These are phyloP conservation scores for Gracilaria caudata DNA, from an alignment of 23 red algal species.

Conservation along the genomic window DNA sequence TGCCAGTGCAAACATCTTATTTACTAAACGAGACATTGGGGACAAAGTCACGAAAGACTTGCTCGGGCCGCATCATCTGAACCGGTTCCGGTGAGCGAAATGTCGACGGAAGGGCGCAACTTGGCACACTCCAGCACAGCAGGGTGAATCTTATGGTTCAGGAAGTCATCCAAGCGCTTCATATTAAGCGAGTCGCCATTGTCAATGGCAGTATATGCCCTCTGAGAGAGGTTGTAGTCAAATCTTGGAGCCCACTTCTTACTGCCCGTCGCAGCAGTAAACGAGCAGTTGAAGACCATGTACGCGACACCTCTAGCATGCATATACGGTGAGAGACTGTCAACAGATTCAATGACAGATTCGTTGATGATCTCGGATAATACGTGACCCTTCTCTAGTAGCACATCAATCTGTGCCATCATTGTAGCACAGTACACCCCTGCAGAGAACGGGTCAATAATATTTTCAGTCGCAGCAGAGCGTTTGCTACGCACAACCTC, in stretches of 20 bases:
- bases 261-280: slow-evolving; percentile 84
- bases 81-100: slow-evolving; percentile 82
- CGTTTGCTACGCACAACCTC: slow-evolving; percentile 81
- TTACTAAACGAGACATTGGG: not conserved
- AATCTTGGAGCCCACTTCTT: slow-evolving; percentile 98
- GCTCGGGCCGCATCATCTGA: slow-evolving; percentile 82
- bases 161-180: slow-evolving; percentile 77
- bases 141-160: slow-evolving; percentile 89
- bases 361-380: slow-evolving; percentile 98
- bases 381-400: slow-evolving; percentile 92
- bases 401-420: slow-evolving; percentile 99
- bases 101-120: slow-evolving; percentile 93
- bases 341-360: slow-evolving; percentile 98
- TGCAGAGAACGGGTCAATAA: slow-evolving; percentile 90
- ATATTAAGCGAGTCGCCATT: slow-evolving; percentile 74
- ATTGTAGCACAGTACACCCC: slow-evolving; percentile 97
- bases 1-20: not conserved
- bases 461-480: slow-evolving; percentile 26
- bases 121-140: slow-evolving; percentile 95
- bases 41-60: slow-evolving; percentile 45
- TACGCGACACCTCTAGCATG: slow-evolving; percentile 97
- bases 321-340: slow-evolving; percentile 97
- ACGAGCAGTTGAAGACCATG: slow-evolving; percentile 99
- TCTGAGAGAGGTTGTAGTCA: slow-evolving; percentile 96
- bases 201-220: slow-evolving; percentile 87